phyloP scores from a whole-genome alignment of 805 yeast species.

The Kodamaea kakaduensis region DNA sequence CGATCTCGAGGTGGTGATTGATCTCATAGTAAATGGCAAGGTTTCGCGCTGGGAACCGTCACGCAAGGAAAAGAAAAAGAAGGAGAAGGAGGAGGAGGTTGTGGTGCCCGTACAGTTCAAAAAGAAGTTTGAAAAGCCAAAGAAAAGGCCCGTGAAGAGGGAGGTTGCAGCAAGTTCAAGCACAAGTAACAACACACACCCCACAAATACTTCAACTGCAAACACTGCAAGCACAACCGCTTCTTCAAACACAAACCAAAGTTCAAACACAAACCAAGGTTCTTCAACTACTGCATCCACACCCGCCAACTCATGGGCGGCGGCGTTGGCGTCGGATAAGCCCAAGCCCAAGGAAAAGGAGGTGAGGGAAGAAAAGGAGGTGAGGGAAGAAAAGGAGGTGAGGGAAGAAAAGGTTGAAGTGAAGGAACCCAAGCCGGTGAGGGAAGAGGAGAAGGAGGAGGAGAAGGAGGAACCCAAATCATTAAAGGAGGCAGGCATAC shows the following conservation, averaged over 20 bases:
- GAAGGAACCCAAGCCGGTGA: not conserved
- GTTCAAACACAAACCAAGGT: conserved; percentile 3
- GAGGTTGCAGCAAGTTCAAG: conserved; percentile 5
- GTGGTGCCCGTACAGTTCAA: conserved; percentile 9
- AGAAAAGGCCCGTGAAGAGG: conserved; percentile 12
- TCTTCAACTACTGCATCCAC: conserved; percentile 10
- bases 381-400: conserved; percentile 15
- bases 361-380: conserved; percentile 11
- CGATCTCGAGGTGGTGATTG: conserved; percentile 76
- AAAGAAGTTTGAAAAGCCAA: conserved; percentile 8
- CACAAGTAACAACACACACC: conserved; percentile 10
- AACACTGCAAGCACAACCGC: conserved; percentile 6
- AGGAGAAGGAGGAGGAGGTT: conserved; percentile 32
- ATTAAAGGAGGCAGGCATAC: conserved; percentile 37
- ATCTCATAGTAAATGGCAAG: conserved; percentile 84
- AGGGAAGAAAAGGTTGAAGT: conserved; percentile 10
- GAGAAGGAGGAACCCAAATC: conserved; percentile 14
- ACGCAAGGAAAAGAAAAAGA: conserved; percentile 56
- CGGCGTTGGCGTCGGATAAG: conserved; percentile 37
- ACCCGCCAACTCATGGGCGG: conserved; percentile 41
- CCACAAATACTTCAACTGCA: conserved; percentile 8
- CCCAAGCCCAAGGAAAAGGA: conserved; percentile 27
- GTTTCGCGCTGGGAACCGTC: conserved; percentile 94
- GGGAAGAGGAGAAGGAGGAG: conserved; percentile 11
- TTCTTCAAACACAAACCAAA: conserved; percentile 5